Base-by-base conservation (phyloP, 129 eudicot species). In the Chrysanthemum seticuspe region DNA sequence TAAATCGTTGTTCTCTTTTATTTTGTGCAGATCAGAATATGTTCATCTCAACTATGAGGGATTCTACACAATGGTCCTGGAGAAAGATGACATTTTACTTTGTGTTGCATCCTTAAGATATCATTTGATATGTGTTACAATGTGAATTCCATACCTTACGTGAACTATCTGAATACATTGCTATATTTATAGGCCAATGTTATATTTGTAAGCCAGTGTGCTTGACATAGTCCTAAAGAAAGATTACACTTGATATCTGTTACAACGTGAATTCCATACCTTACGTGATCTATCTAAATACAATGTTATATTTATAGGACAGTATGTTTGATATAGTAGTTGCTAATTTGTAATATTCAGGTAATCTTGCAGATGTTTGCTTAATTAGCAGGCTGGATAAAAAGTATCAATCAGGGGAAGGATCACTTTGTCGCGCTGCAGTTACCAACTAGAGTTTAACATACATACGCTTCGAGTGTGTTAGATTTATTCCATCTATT, bases 71-170 rank as follows among this genome's bases (percentile, higher is more conserved):
- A 78, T 78, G 70, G 80, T 94, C 64, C 79, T 94, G 87, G 99
- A 94, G 94, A 94, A 88, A 84, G 82, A 94, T 81, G 99, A 94
- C 65, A 81, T 88, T 45, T 3, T 90, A 51, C 70, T 90, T 68
- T 86, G 84, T 49, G 91, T 85, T 13, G 99, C 99, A 73, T 86
- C 99, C 76, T 79, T 94, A 70, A 90, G 98, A 96, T 89, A 65
- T 54, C 55, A n/a, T 57, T 62, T 6, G 10, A 40, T 7, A 40
- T 40, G 47, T 40, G 2, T 40, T 40, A 40, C 47, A 6, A 40
- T 9, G 63, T 62, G 34, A 7, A 50, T 19, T 65, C 16, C 19
- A 54, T 65, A 75, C 66, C 72, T 57, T 54, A 54, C 45, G 47
- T 45, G 11, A 8, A 53, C 18, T 65, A 13, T 58, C 55, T 53